These are phyloP conservation scores for Suillus americanus DNA, from an alignment of 768 basidiomycete genomes.

Conservation along the genomic window DNA sequence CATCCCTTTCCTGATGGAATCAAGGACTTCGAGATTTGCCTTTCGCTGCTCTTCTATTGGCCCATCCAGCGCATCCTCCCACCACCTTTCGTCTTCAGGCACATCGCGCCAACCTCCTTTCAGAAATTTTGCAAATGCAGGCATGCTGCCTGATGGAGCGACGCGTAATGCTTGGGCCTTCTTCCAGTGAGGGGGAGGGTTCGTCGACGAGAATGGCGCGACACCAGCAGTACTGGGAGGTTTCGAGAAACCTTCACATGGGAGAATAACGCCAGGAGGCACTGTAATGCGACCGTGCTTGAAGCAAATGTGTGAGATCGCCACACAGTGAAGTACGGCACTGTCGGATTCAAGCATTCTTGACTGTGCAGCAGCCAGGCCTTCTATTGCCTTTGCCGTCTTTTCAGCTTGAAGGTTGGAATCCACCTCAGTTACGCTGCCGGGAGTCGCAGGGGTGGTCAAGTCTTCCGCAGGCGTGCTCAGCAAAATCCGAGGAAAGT, in stretches of 20 bases:
- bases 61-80: constrained; percentile 59
- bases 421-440: constrained; percentile 1
- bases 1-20: constrained; percentile 22
- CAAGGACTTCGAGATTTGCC: constrained; percentile 24
- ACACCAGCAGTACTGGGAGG: constrained; percentile 14
- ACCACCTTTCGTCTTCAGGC: constrained; percentile 62
- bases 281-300: constrained; percentile 72
- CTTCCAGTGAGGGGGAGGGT: constrained; percentile 30
- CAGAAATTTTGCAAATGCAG: constrained; percentile 40
- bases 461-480: constrained; percentile 37
- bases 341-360: constrained; percentile 43
- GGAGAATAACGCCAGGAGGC: constrained; percentile 64
- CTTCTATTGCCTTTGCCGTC: constrained; percentile 9
- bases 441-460: constrained; percentile 25
- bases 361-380: constrained; percentile 9
- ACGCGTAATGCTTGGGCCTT: constrained; percentile 24
- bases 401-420: constrained; percentile 15
- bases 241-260: constrained; percentile 53
- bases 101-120: constrained; percentile 62
- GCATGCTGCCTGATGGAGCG: constrained; percentile 20
- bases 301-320: constrained; percentile 64
- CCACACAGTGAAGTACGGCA: constrained; percentile 58
- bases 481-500: constrained; percentile 28
- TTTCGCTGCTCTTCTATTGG: constrained; percentile 40
- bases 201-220: constrained; percentile 30